Base-by-base conservation (phyloP, 1,284 basidiomycete species). In the Coniferiporia weirii region DNA sequence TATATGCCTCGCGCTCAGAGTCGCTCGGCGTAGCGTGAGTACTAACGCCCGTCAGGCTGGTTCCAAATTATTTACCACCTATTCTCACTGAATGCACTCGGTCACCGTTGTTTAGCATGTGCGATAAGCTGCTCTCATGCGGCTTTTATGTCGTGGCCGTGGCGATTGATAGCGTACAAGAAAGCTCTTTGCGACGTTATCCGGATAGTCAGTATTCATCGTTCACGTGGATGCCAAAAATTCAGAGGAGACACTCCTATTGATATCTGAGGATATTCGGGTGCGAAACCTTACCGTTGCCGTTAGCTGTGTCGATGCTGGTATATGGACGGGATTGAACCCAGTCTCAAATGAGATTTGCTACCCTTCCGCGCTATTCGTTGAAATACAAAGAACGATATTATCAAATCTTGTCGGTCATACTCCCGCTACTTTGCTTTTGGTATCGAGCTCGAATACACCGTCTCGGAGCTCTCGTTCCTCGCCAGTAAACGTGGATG, bases 11-110 rank as follows among this genome's bases (percentile, higher is more conserved):
- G 17, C 20, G 35, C 9, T 49, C 55, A 34, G 59, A 56, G 50
- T 2, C 27, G n/a, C 22, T 61, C n/a, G 56, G 50, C 20, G 49
- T 49, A 44, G 54, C 19, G 59, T 61, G 45, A 48, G 54, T 54
- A n/a, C n/a, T n/a, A 8, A n/a, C n/a, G 19, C 19, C 19, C 44
- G 44, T 8, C 15, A 9, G 17, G 17, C 44, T 46, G n/a, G 19
- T 20, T n/a, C 8, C 17, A 20, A 9, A 9, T 46, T 27, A 27
- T 5, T 27, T 27, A 27, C n/a, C 9, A 5, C 43, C 43, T 12
- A 17, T 5, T 15, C 35, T 38, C 27, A 52, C 20, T 57, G 20
- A 32, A 40, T 27, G 17, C 8, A 32, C 8, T 8, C 8, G 3
- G 34, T 43, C 10, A n/a, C 36, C 36, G 3, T 40, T 19, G 10